Evolutionary conservation across 805 yeast genomes (phyloP), one percentile per base, ranked within the genome.

Genomic region (Aciculoconidium aculeatum): DNA sequence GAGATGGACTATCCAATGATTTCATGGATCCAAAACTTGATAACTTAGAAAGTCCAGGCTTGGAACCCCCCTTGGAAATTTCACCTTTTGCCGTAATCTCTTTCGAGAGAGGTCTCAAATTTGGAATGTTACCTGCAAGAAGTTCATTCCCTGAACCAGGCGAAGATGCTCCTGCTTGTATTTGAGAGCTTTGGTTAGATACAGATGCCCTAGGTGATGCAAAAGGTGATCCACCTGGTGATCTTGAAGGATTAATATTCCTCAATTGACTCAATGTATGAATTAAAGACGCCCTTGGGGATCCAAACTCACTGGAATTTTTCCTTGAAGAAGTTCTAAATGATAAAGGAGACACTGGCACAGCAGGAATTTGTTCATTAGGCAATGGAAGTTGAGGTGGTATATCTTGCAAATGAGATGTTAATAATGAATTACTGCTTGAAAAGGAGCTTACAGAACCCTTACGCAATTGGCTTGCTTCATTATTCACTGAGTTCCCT

Each of bases 381-480:
- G 88, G 88, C 35, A 72, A 55, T 1, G 80, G 75, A 11, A 64
- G 49, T 30, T 62, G 71, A 0, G 80, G 75, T 0, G 87, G 86
- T 4, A 80, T 55, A 30, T 58, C 69, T 23, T 53, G 58, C 13
- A 54, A 42, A 31, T 52, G 56, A 0, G 57, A 45, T 7, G 50
- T 48, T 21, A 55, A 42, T 11, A 55, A 38, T 1, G 61, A 55
- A 22, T 35, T 49, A 15, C 18, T 36, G 30, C 50, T 50, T 1
- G 54, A 40, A 21, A 31, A 44, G 2, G 54, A 45, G 14, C 49
- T 37, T 14, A 38, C 41, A 0, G 60, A 51, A 23, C 47, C 43
- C 22, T 39, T 49, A 11, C 41, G 32, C 15, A 37, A 19, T n/a
- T n/a, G n/a, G n/a, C n/a, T n/a, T n/a, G 37, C 36, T 2, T 38